Evolutionary conservation across 1,139 yeast genomes (phyloP).

Genomic region (Blastobotrys petasosporus): DNA sequence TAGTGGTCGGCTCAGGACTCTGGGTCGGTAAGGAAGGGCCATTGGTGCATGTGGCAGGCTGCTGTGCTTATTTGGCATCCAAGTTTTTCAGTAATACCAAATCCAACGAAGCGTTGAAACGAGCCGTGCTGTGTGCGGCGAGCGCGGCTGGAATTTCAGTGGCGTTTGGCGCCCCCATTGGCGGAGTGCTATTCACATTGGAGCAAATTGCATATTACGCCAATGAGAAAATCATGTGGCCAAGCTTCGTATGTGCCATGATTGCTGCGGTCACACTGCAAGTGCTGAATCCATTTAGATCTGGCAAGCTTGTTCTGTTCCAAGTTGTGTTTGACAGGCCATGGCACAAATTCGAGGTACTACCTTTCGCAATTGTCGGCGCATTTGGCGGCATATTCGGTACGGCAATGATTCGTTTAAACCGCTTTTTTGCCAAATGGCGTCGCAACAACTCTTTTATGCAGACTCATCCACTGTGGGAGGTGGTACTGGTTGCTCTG

Average conservation of each 20-base stretch:
- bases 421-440: slow-evolving; percentile 40
- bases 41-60: slow-evolving; percentile 77
- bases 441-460: slow-evolving; percentile 24
- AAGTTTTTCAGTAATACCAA: slow-evolving; percentile 32
- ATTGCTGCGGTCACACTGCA: slow-evolving; percentile 64
- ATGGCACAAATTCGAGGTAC: slow-evolving; percentile 64
- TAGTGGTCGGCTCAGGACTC: slow-evolving; percentile 74
- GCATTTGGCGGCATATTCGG: slow-evolving; percentile 66
- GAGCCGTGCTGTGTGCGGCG: slow-evolving; percentile 74
- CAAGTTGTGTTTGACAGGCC: slow-evolving; percentile 62
- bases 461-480: slow-evolving; percentile 34
- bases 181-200: slow-evolving; percentile 82
- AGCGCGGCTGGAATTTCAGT: slow-evolving; percentile 91
- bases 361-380: slow-evolving; percentile 66
- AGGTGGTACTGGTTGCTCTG: slow-evolving; percentile 44
- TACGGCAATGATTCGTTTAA: slow-evolving; percentile 45
- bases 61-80: slow-evolving; percentile 46
- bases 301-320: slow-evolving; percentile 54
- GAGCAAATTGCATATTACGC: slow-evolving; percentile 66
- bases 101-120: slow-evolving; percentile 30
- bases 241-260: slow-evolving; percentile 71
- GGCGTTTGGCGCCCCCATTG: slow-evolving; percentile 92
- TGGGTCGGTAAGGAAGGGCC: slow-evolving; percentile 97
- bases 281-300: slow-evolving; percentile 52
- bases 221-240: slow-evolving; percentile 69